Base-by-base conservation (phyloP, 2,329 filamentous ascomycete genomes). In the Golovinomyces cichoracearum region DNA sequence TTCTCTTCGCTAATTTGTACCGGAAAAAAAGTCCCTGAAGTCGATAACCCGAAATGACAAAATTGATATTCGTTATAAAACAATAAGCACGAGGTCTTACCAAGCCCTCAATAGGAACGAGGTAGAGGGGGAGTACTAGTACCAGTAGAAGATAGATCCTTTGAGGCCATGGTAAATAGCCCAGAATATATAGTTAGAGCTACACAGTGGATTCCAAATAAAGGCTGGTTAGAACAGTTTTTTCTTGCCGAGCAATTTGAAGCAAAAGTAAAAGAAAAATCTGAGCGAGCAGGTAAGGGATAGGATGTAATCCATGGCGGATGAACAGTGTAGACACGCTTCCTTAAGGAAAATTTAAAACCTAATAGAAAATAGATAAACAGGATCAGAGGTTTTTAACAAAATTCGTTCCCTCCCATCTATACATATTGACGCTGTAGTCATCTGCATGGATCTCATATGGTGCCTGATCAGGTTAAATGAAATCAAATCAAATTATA, bases 11-110 rank as follows among this genome's bases (percentile, higher is more conserved):
- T 12, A 21, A 45, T n/a, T n/a, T n/a, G n/a, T n/a, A n/a, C n/a
- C n/a, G n/a, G n/a, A n/a, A 45, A 23, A 38, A 38, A 38, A 19
- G 42, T 45, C 25, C 23, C 42, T 31, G 26, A 26, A 45, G 42
- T 45, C 3, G 19, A 7, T 13, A 45, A 31, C 19, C 42, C 42
- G 31, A 45, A 45, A 17, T 45, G 42, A 5, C 42, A 33, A 23
- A 31, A 26, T 45, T 25, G 42, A 29, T 31, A 45, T 45, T 26
- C n/a, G 25, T 45, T n/a, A 27, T 26, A 45, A 45, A 45, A 45
- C 19, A 5, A 6, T 9, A 41, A 41, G n/a, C 38, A 21, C 23
- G 23, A 22, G 38, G 19, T 41, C 38, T 9, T 41, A 19, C 15
- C 38, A 10, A 22, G 38, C 23, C 38, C 12, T 41, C 33, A 41